Evolutionary conservation across 2,329 filamentous ascomycete species (phyloP).

Genomic region (Botrytis sinoallii): DNA sequence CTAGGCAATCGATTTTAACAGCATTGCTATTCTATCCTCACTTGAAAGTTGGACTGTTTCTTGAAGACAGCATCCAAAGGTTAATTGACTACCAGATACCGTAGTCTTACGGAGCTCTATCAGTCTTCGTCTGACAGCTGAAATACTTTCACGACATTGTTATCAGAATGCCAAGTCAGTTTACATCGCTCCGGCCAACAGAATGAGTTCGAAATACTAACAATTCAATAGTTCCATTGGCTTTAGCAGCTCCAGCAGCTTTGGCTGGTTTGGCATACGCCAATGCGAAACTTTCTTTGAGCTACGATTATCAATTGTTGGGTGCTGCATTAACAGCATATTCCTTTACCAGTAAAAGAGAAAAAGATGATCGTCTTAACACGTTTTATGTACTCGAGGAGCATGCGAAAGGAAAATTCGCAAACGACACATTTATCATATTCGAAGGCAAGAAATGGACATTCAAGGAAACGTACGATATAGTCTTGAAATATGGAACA

Average conservation of each 20-base stretch:
- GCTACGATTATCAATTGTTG: slow-evolving; percentile 64
- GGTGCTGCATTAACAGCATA: slow-evolving; percentile 49
- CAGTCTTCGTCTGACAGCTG: not conserved
- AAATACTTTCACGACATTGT: not conserved
- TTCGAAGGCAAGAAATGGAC: slow-evolving; percentile 69
- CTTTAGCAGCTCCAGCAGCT: slow-evolving; percentile 57
- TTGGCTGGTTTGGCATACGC: slow-evolving; percentile 71
- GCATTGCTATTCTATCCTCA: not conserved
- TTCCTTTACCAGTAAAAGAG: slow-evolving; percentile 45
- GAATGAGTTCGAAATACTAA: not conserved
- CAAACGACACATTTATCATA: slow-evolving; percentile 59
- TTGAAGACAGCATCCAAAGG: not conserved
- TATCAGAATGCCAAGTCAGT: slow-evolving; percentile 32
- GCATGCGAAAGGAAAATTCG: slow-evolving; percentile 53
- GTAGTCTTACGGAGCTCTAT: not conserved
- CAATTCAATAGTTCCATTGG: slow-evolving; percentile 48
- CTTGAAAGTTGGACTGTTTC: not conserved
- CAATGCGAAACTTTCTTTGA: slow-evolving; percentile 66
- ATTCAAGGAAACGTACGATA: slow-evolving; percentile 72
- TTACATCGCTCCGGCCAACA: not conserved
- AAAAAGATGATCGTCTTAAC: slow-evolving; percentile 60
- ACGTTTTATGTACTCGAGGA: slow-evolving; percentile 74
- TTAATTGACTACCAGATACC: not conserved
- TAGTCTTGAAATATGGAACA: slow-evolving; percentile 66
- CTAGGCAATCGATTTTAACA: not conserved